Conservation (phyloP, 75 land plant genomes). For the Cryptomeria japonica region DNA sequence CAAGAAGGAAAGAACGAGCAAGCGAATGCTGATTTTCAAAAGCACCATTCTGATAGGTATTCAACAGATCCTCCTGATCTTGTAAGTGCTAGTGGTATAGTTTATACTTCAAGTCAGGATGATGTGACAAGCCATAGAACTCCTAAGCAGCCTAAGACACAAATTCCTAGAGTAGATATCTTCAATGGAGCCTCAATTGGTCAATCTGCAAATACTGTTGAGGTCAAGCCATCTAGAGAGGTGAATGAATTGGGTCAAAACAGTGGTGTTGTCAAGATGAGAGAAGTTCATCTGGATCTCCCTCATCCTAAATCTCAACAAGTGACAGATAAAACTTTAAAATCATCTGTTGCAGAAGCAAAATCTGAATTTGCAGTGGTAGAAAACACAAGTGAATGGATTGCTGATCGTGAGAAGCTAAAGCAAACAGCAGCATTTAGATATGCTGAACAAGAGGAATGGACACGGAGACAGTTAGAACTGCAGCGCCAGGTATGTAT, state of each 20-base stretch:
- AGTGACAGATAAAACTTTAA: not conserved
- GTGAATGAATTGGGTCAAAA: not conserved
- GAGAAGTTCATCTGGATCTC: not conserved
- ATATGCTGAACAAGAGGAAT: conserved; percentile 77
- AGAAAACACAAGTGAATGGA: conserved; percentile 16
- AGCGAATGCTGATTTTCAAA: not conserved
- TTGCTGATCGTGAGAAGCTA: conserved; percentile 60
- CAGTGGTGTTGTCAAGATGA: not conserved
- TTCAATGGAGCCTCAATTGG: conserved; percentile 3
- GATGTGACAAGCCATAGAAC: conserved; percentile 7
- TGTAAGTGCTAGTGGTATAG: conserved; percentile 13
- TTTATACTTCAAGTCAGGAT: conserved; percentile 12
- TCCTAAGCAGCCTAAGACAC: not conserved
- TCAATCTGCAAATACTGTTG: conserved; percentile 9
- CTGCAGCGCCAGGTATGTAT: conserved; percentile 76
- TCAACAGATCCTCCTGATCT: conserved; percentile 5
- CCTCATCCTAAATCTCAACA: conserved; percentile 1
- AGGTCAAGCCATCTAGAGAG: not conserved
- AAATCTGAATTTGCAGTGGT: not conserved
- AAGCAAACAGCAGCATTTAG: conserved; percentile 81
- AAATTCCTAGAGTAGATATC: not conserved
- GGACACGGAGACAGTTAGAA: conserved; percentile 71
- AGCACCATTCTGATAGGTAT: conserved; percentile 16
- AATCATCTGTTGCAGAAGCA: conserved; percentile 1
- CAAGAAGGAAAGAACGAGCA: conserved; percentile 3